Evolutionary conservation across 225 moss, liverwort and hornwort genomes (phyloP).

Genomic region (Rhytidiadelphus loreus): DNA sequence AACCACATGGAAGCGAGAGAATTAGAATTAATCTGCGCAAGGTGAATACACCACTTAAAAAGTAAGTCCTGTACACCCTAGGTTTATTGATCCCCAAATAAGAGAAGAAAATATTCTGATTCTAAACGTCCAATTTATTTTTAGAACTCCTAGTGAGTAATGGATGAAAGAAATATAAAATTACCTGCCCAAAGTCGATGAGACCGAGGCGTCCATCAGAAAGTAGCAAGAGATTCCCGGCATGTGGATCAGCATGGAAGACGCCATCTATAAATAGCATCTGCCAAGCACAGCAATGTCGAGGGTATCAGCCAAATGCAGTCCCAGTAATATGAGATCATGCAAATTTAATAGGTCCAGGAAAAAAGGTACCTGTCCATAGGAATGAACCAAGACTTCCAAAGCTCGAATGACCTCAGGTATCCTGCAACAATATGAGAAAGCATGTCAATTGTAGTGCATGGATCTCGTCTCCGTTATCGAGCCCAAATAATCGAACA

Average conservation of each 20-base stretch:
- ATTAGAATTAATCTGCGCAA: not conserved
- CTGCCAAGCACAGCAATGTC: slow-evolving; percentile 23
- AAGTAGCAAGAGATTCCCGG: slow-evolving; percentile 84
- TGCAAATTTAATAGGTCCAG: not conserved
- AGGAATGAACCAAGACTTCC: slow-evolving; percentile 65
- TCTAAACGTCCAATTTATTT: not conserved
- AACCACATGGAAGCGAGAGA: not conserved
- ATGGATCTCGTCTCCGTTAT: not conserved
- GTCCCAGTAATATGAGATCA: not conserved
- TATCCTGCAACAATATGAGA: slow-evolving; percentile 38
- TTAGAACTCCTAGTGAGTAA: not conserved
- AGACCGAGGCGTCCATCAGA: slow-evolving; percentile 88
- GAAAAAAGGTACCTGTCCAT: slow-evolving; percentile 59
- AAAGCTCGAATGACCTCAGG: slow-evolving; percentile 67
- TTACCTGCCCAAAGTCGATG: slow-evolving; percentile 91
- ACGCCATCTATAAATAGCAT: slow-evolving; percentile 94
- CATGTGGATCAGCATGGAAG: slow-evolving; percentile 99
- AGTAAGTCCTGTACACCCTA: not conserved
- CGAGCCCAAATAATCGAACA: not conserved
- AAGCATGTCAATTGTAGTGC: not conserved
- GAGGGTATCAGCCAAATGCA: not conserved
- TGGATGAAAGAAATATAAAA: not conserved
- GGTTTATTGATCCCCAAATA: not conserved
- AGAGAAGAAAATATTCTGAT: not conserved
- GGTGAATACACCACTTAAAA: not conserved